Evolutionary conservation across 1,284 basidiomycete species (phyloP).

Genomic region (Uromyces viciae-fabae): DNA sequence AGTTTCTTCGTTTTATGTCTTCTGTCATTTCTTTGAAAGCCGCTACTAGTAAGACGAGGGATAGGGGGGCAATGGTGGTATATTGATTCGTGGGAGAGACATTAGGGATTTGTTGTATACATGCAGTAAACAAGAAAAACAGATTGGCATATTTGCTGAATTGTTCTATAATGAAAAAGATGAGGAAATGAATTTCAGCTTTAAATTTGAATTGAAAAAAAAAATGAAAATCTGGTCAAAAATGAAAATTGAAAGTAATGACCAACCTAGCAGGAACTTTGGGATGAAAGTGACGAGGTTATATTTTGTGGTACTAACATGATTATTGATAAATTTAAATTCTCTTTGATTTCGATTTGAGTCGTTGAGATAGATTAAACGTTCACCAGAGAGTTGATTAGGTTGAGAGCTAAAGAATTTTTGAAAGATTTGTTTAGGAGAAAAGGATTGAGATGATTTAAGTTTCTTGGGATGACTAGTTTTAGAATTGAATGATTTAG

Average conservation of each 20-base stretch:
- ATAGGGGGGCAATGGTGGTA: conserved; percentile 91
- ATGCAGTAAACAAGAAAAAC: conserved; percentile 98
- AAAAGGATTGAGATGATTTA: neutral
- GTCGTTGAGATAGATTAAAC: conserved; percentile 40
- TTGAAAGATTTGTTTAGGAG: neutral
- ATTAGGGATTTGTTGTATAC: conserved; percentile 95
- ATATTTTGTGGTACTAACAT: conserved; percentile 93
- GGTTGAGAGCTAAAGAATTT: conserved; percentile 22
- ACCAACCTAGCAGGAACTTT: conserved; percentile 83
- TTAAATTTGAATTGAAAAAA: neutral
- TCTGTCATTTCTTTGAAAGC: conserved; percentile 96
- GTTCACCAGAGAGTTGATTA: conserved; percentile 43
- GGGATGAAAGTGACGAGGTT: conserved; percentile 82
- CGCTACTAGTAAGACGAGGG: conserved; percentile 83
- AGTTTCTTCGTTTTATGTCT: conserved; percentile 94
- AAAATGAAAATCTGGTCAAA: neutral
- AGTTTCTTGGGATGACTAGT: neutral
- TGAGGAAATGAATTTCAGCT: neutral
- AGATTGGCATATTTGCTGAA: conserved; percentile 98
- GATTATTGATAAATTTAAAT: conserved; percentile 61
- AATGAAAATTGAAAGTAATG: neutral
- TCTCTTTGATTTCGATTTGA: conserved; percentile 28
- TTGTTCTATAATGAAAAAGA: conserved; percentile 67
- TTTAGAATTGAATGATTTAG: neutral
- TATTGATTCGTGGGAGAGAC: conserved; percentile 94